phyloP scores from a whole-genome alignment of 352 stramenopile genomes.

The Elongisporangium anandrum region DNA sequence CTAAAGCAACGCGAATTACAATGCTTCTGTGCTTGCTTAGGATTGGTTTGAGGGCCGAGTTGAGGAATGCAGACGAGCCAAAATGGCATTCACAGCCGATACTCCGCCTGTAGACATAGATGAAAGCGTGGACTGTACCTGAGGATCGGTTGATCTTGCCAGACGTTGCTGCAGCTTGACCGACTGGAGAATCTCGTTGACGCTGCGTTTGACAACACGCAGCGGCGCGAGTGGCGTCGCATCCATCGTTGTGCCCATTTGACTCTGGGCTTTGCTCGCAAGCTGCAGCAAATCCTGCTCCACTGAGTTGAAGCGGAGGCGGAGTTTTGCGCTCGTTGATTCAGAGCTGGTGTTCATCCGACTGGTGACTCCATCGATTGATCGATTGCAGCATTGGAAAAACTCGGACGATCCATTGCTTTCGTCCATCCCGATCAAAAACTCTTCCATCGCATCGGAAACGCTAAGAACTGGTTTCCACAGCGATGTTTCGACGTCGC shows the following conservation, averaged over 20 bases:
- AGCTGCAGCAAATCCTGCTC: constrained; percentile 4
- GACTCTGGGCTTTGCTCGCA: neutral
- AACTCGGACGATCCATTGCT: constrained; percentile 2
- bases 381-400: neutral
- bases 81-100: constrained; percentile 18
- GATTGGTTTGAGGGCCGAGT: constrained; percentile 7
- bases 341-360: neutral
- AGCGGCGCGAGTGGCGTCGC: neutral
- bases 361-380: neutral
- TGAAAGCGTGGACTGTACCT: constrained; percentile 8
- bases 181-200: constrained; percentile 64
- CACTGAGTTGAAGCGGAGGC: constrained; percentile 40
- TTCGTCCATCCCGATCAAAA: constrained; percentile 49
- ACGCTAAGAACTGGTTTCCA: constrained; percentile 26
- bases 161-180: constrained; percentile 44
- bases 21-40: neutral
- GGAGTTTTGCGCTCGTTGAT: constrained; percentile 16
- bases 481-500: constrained; percentile 33
- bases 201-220: constrained; percentile 58
- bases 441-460: constrained; percentile 48
- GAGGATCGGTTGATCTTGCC: constrained; percentile 13
- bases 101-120: constrained; percentile 3
- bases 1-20: constrained; percentile 17
- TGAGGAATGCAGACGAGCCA: constrained; percentile 19
- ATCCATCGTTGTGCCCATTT: neutral